phyloP scores from a whole-genome alignment of 352 stramenopile genomes.

The Vaucheria bursata region DNA sequence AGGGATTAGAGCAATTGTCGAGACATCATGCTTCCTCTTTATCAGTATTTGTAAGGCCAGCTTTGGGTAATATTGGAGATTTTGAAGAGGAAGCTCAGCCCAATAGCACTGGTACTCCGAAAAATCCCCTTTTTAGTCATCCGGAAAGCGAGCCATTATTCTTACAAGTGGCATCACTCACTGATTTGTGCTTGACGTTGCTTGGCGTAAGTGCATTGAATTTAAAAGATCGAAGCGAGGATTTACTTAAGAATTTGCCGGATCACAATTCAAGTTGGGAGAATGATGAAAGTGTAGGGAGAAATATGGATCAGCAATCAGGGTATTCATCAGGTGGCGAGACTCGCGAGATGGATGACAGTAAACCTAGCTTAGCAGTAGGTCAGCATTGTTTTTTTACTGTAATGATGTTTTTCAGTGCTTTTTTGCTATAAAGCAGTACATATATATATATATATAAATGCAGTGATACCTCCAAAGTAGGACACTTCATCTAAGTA shows the following conservation, averaged over 20 bases:
- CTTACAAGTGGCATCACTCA: constrained; percentile 39
- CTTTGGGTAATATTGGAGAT: constrained; percentile 1
- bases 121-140: constrained; percentile 2
- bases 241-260: constrained; percentile 24
- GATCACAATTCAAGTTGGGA: constrained; percentile 30
- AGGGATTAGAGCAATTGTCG: constrained; percentile 7
- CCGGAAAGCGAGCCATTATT: constrained; percentile 18
- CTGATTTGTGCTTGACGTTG: constrained; percentile 37
- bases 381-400: too few relatives aligned
- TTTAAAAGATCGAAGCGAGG: constrained; percentile 23
- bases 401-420: too few relatives aligned
- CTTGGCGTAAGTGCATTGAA: constrained; percentile 40
- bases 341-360: not conserved
- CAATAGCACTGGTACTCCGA: too few relatives aligned
- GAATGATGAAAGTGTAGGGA: not conserved
- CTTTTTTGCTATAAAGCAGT: too few relatives aligned
- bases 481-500: too few relatives aligned
- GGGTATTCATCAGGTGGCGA: not conserved
- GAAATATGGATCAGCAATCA: not conserved
- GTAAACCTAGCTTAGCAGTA: too few relatives aligned
- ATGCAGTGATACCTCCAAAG: too few relatives aligned
- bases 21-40: not conserved
- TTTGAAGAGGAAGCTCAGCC: not conserved
- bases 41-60: not conserved
- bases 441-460: too few relatives aligned